Evolutionary conservation across 495 filamentous ascomycete species (phyloP).

Genomic region (Aspergillus haitiensis): DNA sequence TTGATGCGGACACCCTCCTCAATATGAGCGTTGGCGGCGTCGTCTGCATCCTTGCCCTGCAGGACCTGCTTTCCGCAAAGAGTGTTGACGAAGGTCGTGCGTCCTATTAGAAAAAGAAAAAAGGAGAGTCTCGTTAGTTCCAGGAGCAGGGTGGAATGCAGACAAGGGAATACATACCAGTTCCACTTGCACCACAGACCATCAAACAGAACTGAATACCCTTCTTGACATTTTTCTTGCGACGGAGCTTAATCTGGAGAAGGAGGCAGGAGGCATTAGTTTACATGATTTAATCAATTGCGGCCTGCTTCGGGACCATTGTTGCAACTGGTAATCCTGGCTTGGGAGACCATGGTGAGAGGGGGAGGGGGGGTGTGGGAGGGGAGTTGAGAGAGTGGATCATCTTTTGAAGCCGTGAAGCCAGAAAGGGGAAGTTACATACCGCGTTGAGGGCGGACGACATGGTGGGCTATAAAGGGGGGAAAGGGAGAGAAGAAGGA

Average conservation of each 20-base stretch:
- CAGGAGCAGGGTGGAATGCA: conserved; percentile 8
- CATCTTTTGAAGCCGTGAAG: conserved; percentile 31
- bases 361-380: conserved; percentile 21
- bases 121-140: conserved; percentile 34
- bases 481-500: conserved; percentile 20
- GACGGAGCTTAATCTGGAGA: conserved; percentile 86
- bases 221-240: conserved; percentile 99
- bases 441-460: conserved; percentile 63
- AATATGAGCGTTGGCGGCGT: conserved; percentile 80
- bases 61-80: conserved; percentile 95
- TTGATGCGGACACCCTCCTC: conserved; percentile 98
- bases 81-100: conserved; percentile 99
- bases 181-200: conserved; percentile 98
- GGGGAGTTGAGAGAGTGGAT: conserved; percentile 38
- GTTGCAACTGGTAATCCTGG: neutral
- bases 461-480: conserved; percentile 49
- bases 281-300: conserved; percentile 32
- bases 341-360: neutral
- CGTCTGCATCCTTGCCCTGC: conserved; percentile 83
- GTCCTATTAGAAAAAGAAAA: conserved; percentile 54
- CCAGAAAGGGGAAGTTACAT: conserved; percentile 48
- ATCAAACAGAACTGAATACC: conserved; percentile 99
- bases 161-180: conserved; percentile 61
- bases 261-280: conserved; percentile 31
- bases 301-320: neutral